Percentiles rank a stretch among this genome's conserved stretches.
These are phyloP conservation scores for Colletotrichum euphorbiae DNA, from an alignment of 2,329 filamentous ascomycete genomes.

Conservation along the genomic window DNA sequence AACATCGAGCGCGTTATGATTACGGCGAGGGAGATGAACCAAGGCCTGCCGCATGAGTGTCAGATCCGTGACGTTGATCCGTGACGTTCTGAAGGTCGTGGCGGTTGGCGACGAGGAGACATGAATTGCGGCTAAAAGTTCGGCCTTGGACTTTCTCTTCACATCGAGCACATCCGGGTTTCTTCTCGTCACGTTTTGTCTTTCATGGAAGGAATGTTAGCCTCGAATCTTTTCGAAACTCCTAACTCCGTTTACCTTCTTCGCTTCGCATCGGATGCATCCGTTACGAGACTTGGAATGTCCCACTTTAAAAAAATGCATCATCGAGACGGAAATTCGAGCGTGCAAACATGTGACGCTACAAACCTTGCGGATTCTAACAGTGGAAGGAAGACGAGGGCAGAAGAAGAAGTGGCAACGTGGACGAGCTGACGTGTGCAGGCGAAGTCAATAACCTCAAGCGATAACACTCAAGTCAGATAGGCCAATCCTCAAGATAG, in stretches of 20 bases:
- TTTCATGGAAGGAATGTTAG: constrained; percentile 9
- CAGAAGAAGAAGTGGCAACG: not conserved
- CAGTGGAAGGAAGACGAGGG: not conserved
- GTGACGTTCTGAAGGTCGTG: constrained; percentile 42
- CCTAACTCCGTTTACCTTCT: not conserved
- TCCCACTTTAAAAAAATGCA: not conserved
- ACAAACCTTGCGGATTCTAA: not conserved
- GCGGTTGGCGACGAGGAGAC: constrained; percentile 41
- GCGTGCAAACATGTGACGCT: not conserved
- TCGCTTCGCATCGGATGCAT: not conserved
- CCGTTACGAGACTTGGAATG: not conserved
- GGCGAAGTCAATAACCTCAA: too few relatives aligned
- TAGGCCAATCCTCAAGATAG: not conserved
- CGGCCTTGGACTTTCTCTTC: constrained; percentile 41
- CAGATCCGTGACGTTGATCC: constrained; percentile 33
- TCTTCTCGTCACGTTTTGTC: too few relatives aligned
- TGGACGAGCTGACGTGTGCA: not conserved
- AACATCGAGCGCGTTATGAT: constrained; percentile 10
- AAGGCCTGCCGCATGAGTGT: constrained; percentile 19
- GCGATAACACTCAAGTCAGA: not conserved
- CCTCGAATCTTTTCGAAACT: constrained; percentile 30
- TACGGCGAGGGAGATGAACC: constrained; percentile 28
- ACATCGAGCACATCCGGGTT: too few relatives aligned
- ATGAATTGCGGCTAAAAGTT: constrained; percentile 38
- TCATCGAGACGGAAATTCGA: too few relatives aligned